A percentile compares a stretch with the other conserved stretches of the same genome.
These are phyloP conservation scores for Mycena galericulata DNA, from an alignment of 768 basidiomycete species.

Conservation along the genomic window DNA sequence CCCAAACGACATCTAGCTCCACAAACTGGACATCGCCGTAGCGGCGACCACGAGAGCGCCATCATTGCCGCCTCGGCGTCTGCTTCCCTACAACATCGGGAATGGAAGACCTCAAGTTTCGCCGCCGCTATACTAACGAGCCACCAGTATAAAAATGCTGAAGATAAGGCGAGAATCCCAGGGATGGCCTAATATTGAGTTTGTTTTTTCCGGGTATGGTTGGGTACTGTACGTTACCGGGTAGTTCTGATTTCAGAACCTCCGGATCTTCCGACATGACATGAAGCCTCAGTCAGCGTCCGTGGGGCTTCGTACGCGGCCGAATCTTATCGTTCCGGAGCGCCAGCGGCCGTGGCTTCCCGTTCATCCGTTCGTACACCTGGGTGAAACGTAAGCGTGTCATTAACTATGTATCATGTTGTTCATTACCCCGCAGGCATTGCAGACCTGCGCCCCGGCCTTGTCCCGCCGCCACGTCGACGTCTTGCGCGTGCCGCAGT, in stretches of 20 bases:
- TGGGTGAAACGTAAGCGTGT: too few relatives aligned
- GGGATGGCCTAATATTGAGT: too few relatives aligned
- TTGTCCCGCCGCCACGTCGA: slow-evolving; percentile 17
- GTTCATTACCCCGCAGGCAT: slow-evolving; percentile 30
- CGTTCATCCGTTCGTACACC: slow-evolving; percentile 26
- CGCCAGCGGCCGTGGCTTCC: slow-evolving; percentile 4
- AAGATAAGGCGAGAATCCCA: too few relatives aligned
- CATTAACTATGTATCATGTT: too few relatives aligned
- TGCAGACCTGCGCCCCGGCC: slow-evolving; percentile 23
- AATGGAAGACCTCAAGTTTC: not conserved
- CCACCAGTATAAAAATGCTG: too few relatives aligned
- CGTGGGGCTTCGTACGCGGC: slow-evolving; percentile 17
- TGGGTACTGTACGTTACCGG: too few relatives aligned
- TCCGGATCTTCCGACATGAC: too few relatives aligned
- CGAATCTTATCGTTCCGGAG: slow-evolving; percentile 26
- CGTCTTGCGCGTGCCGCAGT: slow-evolving; percentile 25
- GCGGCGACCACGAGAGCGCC: slow-evolving; percentile 20
- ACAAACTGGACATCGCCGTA: too few relatives aligned
- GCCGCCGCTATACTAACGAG: too few relatives aligned
- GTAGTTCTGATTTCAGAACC: too few relatives aligned
- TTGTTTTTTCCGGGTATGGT: too few relatives aligned
- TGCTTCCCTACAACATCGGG: not conserved
- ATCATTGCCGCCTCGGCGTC: not conserved
- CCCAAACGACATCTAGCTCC: not conserved
- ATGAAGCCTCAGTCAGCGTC: not conserved